Percentiles rank a stretch among this genome's conserved stretches.
Evolutionary conservation across 768 basidiomycete genomes (phyloP).

Genomic region (Auricularia heimuer): DNA sequence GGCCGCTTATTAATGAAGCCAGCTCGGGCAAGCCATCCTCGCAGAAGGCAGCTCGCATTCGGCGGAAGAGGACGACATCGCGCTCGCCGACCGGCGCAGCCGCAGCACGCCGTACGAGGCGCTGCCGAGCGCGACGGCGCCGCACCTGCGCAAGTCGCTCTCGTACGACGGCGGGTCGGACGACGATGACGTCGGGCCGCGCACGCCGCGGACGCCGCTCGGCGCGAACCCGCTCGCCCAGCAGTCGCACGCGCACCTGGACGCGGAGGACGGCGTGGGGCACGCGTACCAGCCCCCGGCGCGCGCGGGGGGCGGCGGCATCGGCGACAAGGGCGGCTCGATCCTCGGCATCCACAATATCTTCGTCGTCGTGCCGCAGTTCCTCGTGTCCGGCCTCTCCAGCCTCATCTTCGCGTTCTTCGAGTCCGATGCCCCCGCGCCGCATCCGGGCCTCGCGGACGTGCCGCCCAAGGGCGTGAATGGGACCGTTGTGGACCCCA

Average conservation of each 20-base stretch:
- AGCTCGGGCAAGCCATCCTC: constrained; percentile 83
- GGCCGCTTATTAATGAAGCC: constrained; percentile 8
- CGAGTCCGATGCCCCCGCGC: constrained; percentile 45
- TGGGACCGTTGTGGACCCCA: background rate
- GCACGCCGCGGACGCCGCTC: background rate
- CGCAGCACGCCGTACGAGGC: constrained; percentile 8
- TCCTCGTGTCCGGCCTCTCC: constrained; percentile 79
- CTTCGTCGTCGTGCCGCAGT: constrained; percentile 89
- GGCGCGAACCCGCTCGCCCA: background rate
- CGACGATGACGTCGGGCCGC: background rate
- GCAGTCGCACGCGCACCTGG: background rate
- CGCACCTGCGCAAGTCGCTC: background rate
- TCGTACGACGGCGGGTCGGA: background rate
- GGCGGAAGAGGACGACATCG: constrained; percentile 28
- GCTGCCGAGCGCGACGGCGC: background rate
- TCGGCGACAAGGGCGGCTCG: constrained; percentile 1
- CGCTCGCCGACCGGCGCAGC: constrained; percentile 30
- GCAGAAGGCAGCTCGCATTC: constrained; percentile 37
- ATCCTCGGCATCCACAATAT: constrained; percentile 86
- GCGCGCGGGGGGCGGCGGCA: background rate
- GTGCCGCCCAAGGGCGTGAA: constrained; percentile 4
- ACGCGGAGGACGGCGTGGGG: background rate
- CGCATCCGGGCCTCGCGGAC: constrained; percentile 9
- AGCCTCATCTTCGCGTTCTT: constrained; percentile 80
- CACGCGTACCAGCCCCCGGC: background rate